Base-by-base conservation (phyloP, 257 asterid genomes). In the Jasminum sambac region DNA sequence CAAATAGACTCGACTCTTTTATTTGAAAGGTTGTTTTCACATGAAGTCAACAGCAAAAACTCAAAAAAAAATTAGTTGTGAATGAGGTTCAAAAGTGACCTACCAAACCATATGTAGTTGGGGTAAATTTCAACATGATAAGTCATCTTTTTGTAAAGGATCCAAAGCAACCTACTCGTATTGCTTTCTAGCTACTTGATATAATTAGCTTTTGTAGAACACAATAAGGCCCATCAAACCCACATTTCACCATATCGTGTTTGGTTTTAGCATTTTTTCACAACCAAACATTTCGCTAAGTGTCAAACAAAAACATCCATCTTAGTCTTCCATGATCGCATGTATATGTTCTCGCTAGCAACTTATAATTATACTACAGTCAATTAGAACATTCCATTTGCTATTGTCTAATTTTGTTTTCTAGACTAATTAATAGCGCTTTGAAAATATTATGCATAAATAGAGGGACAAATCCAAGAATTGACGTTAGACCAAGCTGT, bases 141-240 rank as follows among this genome's bases (percentile, higher is more conserved):
- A 70, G 24, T 46, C 73, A 71, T 55, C 41, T 11, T 23, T 66
- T 65, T 39, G 71, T 36, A 57, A 57, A 77, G 80, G 76, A 82
- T 84, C 87, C 85, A 68, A 82, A 66, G 85, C 78, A 75, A 70
- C 52, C 70, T 48, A 66, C 71, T 61, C 57, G 23, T 13, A 44
- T 34, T 5, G 38, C 62, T 23, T n/a, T 44, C 37, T n/a, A n/a
- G n/a, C n/a, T 50, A 64, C 76, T 13, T 69, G 63, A 42, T 72
- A 39, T 68, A 16, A 36, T 42, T 69, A 72, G 63, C 52, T 64
- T 43, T 42, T 34, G 62, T 26, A 34, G 23, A 25, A 23, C 69
- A 41, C 69, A 41, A 16, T 8, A 40, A 71, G 58, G 70, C 43
- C 74, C 79, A 77, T 52, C 39, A 11, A 43, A 30, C 69, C 55